A percentile compares a stretch with the other conserved stretches of the same genome.
Evolutionary conservation across 306 rosid species (phyloP).

Genomic region (Chamaecrista fasciculata): DNA sequence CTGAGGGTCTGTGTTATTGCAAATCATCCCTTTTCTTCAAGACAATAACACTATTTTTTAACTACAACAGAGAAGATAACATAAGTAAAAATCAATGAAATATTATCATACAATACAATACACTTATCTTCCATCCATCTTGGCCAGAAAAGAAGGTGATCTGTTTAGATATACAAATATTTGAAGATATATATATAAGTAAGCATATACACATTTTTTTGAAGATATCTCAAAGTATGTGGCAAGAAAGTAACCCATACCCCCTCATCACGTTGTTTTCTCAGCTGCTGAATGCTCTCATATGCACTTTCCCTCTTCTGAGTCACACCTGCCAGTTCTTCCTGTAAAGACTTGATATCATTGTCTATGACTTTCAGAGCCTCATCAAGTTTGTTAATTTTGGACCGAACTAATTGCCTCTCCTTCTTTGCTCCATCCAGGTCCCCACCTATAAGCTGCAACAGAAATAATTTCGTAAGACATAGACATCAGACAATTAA

Average conservation of each 20-base stretch:
- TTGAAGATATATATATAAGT: no score
- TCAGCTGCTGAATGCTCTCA: constrained; percentile 54
- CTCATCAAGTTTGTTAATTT: constrained; percentile 82
- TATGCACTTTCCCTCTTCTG: constrained; percentile 71
- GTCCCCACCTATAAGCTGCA: constrained; percentile 70
- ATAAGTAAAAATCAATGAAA: not conserved
- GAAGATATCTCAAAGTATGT: not conserved
- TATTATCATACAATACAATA: not conserved
- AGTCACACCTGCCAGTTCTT: constrained; percentile 51
- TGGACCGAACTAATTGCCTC: constrained; percentile 61
- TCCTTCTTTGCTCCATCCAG: constrained; percentile 77
- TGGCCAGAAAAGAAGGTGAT: no score
- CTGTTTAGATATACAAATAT: no score
- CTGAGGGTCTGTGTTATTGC: no score
- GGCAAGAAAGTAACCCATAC: constrained; percentile 38
- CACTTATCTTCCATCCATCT: no score
- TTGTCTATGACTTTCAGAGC: constrained; percentile 52
- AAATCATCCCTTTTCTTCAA: no score
- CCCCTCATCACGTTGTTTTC: constrained; percentile 75
- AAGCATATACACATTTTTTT: no score
- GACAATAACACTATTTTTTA: not conserved
- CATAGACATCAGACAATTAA: not conserved
- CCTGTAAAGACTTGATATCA: constrained; percentile 57
- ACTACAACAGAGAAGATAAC: not conserved
- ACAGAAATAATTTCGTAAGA: constrained; percentile 22